Conservation (phyloP, 129 eudicot genomes). For the Chrysanthemum lavandulifolium region DNA sequence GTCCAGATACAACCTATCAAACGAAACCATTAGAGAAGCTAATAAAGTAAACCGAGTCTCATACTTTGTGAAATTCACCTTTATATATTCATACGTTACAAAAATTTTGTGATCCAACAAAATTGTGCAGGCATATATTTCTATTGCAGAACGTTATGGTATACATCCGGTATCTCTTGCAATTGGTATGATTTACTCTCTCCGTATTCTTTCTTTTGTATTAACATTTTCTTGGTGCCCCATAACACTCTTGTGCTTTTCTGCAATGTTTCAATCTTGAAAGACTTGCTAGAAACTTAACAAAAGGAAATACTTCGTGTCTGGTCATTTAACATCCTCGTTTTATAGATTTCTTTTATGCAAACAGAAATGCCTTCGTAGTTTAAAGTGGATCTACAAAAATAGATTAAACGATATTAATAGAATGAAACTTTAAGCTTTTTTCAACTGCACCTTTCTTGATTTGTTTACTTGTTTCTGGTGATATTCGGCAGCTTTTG, state of each 20-base stretch:
- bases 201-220: background rate
- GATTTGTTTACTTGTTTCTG: constrained; percentile 13
- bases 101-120: constrained; percentile 11
- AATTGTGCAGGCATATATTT: constrained; percentile 58
- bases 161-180: constrained; percentile 91
- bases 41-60: constrained; percentile 44
- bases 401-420: background rate
- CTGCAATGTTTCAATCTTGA: background rate
- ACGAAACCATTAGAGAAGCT: constrained; percentile 42
- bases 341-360: too few relatives aligned
- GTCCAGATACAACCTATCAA: constrained; percentile 78
- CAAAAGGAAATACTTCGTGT: too few relatives aligned
- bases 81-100: constrained; percentile 2
- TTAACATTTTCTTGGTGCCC: background rate
- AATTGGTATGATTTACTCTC: constrained; percentile 48
- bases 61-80: constrained; percentile 6
- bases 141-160: constrained; percentile 62
- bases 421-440: background rate
- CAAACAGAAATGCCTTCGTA: background rate
- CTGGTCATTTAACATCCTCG: too few relatives aligned
- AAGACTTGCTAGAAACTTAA: background rate
- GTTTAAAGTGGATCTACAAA: background rate
- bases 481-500: constrained; percentile 65
- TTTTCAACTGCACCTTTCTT: background rate
- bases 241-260: background rate